Evolutionary conservation across 805 yeast species (phyloP), one percentile per base, ranked within the genome.

Genomic region (Saccharomycopsis oosterbeekiorum): DNA sequence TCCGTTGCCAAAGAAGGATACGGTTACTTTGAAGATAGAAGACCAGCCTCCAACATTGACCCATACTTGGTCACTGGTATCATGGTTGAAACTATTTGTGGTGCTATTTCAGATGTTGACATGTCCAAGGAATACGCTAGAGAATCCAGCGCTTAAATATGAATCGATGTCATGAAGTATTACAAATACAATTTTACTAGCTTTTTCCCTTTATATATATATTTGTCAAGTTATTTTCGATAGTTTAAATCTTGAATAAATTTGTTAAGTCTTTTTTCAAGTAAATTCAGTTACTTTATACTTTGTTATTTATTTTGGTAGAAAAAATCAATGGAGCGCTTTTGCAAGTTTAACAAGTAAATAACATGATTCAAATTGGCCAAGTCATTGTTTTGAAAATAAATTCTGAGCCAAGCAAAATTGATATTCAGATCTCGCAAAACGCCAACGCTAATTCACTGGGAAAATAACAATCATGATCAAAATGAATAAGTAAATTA

Each of bases 41-140:
- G 99, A 82, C 99, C 99, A 63, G 99, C 99, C 68, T 92, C 98
- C 66, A 94, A 94, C 87, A 94, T 94, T 71, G 99, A 94, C 78
- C 98, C 99, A 69, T 94, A 94, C 81, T 84, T 93, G 77, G 98
- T 94, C 67, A 92, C 97, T 61, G 99, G 98, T 83, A 91, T 94
- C 75, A 89, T 94, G 86, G 88, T 88, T 70, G 99, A 94, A 83
- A 93, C 98, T 69, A 85, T 94, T 68, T 88, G 92, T 75, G 97
- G 97, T 76, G 83, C 93, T 60, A 88, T 92, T 71, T 90, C 94
- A 66, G 96, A 89, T 72, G 97, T 96, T 74, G 96, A 92, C 78
- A 91, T 92, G 96, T 81, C 84, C 70, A 86, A 89, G 80, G 96
- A 89, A 78, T 89, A 76, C 74, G 88, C 86, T 71, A 86, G 94